A percentile compares a stretch with the other conserved stretches of the same genome.
phyloP scores from a whole-genome alignment of 2,329 filamentous ascomycete genomes.

The Neospermospora avenae region DNA sequence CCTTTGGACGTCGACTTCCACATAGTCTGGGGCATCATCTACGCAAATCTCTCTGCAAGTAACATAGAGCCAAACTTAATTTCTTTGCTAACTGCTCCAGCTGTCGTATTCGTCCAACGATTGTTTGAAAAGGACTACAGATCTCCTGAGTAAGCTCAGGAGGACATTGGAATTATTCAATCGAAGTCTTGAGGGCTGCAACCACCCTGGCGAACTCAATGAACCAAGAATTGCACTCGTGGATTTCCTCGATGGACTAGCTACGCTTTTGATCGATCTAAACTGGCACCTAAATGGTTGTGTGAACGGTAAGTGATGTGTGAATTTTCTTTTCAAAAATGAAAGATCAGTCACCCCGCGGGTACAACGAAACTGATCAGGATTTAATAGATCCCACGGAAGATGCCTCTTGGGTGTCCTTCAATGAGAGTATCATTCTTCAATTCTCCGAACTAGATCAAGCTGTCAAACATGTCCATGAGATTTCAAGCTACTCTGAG shows the following conservation, averaged over 20 bases:
- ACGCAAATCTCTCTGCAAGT: not conserved
- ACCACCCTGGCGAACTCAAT: conserved; percentile 19
- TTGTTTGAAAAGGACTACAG: not conserved
- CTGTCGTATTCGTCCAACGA: conserved; percentile 7
- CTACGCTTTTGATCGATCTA: not conserved
- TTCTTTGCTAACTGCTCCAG: conserved; percentile 2
- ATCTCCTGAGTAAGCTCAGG: not conserved
- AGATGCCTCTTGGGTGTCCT: not conserved
- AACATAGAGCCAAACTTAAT: not conserved
- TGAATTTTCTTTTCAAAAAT: no score
- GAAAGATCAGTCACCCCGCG: no score
- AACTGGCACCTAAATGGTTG: not conserved
- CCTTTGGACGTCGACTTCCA: not conserved
- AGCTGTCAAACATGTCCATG: conserved; percentile 19
- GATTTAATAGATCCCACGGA: no score
- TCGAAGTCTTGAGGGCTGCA: conserved; percentile 15
- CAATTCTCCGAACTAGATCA: conserved; percentile 6
- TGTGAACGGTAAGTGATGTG: not conserved
- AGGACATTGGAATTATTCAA: conserved; percentile 5
- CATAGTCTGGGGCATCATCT: conserved; percentile 5
- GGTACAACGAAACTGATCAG: no score
- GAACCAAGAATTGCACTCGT: conserved; percentile 14
- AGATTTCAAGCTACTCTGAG: conserved; percentile 20
- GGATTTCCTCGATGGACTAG: conserved; percentile 10
- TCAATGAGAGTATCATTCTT: not conserved